phyloP scores from a whole-genome alignment of 805 yeast genomes.

The Kluyveromyces siamensis region DNA sequence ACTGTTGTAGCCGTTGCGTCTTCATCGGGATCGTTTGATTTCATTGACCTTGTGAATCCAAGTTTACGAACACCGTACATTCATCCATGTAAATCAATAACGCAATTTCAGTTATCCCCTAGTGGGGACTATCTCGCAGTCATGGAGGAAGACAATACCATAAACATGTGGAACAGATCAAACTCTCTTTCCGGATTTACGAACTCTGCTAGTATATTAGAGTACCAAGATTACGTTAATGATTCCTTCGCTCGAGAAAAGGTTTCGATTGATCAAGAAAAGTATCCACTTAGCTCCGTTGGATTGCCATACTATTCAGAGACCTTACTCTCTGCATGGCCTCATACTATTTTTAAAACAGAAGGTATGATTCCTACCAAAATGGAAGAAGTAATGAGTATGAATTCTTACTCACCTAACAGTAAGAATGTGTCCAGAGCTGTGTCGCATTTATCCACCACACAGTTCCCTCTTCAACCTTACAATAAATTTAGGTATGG shows the following conservation, averaged over 20 bases:
- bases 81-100: conserved; percentile 29
- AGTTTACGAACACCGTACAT: conserved; percentile 30
- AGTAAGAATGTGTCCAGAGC: conserved; percentile 1
- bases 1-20: conserved; percentile 70
- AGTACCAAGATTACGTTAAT: conserved; percentile 43
- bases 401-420: conserved; percentile 6
- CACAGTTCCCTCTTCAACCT: conserved; percentile 34
- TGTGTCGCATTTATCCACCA: conserved; percentile 15
- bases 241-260: conserved; percentile 22
- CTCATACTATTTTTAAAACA: conserved; percentile 51
- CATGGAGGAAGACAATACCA: conserved; percentile 49
- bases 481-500: conserved; percentile 55
- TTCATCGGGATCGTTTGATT: conserved; percentile 71
- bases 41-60: conserved; percentile 79
- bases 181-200: conserved; percentile 16
- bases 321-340: conserved; percentile 73
- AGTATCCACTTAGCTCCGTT: conserved; percentile 54
- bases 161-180: conserved; percentile 30
- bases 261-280: conserved; percentile 34
- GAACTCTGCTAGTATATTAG: conserved; percentile 36
- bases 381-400: conserved; percentile 36
- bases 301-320: conserved; percentile 86
- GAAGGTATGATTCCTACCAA: conserved; percentile 50
- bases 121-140: conserved; percentile 74
- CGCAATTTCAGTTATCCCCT: conserved; percentile 28